Base-by-base conservation (phyloP, 78 protist species). In the Cyanophora paradoxa region DNA sequence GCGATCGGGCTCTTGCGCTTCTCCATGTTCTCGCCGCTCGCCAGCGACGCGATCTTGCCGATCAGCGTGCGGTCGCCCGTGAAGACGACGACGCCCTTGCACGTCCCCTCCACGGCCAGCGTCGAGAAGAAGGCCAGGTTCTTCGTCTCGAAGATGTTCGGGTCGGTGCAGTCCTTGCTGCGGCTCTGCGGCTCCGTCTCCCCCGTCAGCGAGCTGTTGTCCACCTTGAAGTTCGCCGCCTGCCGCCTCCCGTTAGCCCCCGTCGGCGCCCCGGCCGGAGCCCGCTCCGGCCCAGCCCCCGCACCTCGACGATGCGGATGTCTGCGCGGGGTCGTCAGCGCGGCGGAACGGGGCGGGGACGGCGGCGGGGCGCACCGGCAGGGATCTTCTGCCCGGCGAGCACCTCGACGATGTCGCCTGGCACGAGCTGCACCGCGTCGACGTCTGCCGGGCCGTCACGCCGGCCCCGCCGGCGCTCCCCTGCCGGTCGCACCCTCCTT, bases 181-280 rank as follows among this genome's bases (percentile, higher is more conserved):
- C 92, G 72, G 19, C 81, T 34, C 33, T 76, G 87, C 5, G 95
- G 90, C 46, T 91, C 95, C 24, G 79, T 31, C 65, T 96, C 99
- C 24, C 99, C 99, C 0, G 97, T 92, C 28, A 96, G 72, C 19
- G 91, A 82, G 6, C 92, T 59, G 34, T 93, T 84, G 80, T 89
- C 94, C 13, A 86, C 90, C 61, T 79, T 59, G n/a, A n/a, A n/a
- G n/a, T n/a, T n/a, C n/a, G n/a, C n/a, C n/a, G n/a, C n/a, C n/a
- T n/a, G n/a, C n/a, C n/a, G n/a, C n/a, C n/a, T n/a, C n/a, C n/a
- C n/a, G n/a, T n/a, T n/a, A n/a, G n/a, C n/a, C n/a, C n/a, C n/a
- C n/a, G n/a, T n/a, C n/a, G n/a, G n/a, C n/a, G n/a, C n/a, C n/a
- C n/a, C n/a, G n/a, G n/a, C n/a, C n/a, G n/a, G n/a, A n/a, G n/a